phyloP scores from a whole-genome alignment of 148 eudicot species.

The Agrostemma githago region DNA sequence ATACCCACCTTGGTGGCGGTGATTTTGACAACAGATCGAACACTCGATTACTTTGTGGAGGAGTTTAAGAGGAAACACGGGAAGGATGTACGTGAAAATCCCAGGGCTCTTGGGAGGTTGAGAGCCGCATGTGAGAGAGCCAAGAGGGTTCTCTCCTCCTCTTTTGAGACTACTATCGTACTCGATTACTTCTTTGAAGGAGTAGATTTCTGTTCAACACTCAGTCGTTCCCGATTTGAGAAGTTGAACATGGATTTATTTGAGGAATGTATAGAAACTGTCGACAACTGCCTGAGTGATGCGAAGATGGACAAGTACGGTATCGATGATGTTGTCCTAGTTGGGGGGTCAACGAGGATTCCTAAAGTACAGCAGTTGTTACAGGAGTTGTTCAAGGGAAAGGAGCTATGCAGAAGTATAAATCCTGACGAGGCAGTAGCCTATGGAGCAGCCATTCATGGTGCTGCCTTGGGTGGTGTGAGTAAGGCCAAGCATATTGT shows the following conservation, averaged over 20 bases:
- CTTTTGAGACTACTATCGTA: not conserved
- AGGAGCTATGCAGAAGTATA: not conserved
- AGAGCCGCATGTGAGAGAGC: conserved; percentile 4
- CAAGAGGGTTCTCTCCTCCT: not conserved
- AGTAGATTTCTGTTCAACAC: not conserved
- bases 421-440: conserved; percentile 14
- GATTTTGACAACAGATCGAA: not conserved
- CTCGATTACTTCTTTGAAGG: not conserved
- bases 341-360: conserved; percentile 5
- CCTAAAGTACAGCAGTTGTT: not conserved
- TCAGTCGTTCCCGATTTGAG: not conserved
- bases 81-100: not conserved
- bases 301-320: not conserved
- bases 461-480: not conserved
- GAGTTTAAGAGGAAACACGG: not conserved
- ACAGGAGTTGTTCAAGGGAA: not conserved
- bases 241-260: not conserved
- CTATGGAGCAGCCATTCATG: conserved; percentile 2
- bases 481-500: not conserved
- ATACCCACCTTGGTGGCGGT: too few relatives aligned
- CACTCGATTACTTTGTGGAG: conserved; percentile 1
- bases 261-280: not conserved
- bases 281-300: conserved; percentile 7
- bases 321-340: not conserved
- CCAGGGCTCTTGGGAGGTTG: conserved; percentile 1